Evolutionary conservation across 2,329 filamentous ascomycete species (phyloP), one percentile per base, ranked within the genome.

Genomic region (Catunica adiposa): DNA sequence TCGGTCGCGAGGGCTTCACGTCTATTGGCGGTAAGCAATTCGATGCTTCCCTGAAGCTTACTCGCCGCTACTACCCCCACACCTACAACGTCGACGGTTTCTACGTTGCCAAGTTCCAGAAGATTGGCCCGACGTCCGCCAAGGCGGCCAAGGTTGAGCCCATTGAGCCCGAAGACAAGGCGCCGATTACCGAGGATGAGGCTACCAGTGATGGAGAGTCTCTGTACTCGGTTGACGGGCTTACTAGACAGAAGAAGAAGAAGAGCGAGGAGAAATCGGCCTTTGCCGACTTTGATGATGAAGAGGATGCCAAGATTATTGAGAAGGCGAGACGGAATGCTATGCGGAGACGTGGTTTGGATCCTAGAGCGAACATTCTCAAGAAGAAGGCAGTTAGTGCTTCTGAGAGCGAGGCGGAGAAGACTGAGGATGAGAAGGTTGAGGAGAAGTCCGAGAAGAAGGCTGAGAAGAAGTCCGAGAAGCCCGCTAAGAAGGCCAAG

Each of bases 51-150:
- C 80, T 98, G 73, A 86, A 84, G 65, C 74, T 89, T 66, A 89
- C 89, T 15, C 76, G 87, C 61, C 76, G 89, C 56, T 95, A 88
- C 73, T 95, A 94, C 70, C 88, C 89, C 0, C 88, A 95, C 67
- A 79, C 84, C 20, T 88, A 92, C 73, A 95, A 96, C 71, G 89
- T 98, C 34, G 92, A 97, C 67, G 92, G 92, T 61, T 98, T 98
- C 81, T 98, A 89, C 67, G 92, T 98, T 59, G 87, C 89, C 64
- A 98, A 98, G 70, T 85, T 98, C 71, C 89, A 94, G 70, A 98
- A 98, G 77, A 80, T 80, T 15, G 90, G 2, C 86, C 85, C 42
- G 83, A 86, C 1, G 70, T 75, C 56, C 6, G 37, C 58, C 40
- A 61, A 58, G 52, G 62, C 61, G 14, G 64, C 59, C 53, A 62